Evolutionary conservation across 805 yeast genomes (phyloP), one percentile per base, ranked within the genome.

Genomic region (Cephaloascus fragrans): DNA sequence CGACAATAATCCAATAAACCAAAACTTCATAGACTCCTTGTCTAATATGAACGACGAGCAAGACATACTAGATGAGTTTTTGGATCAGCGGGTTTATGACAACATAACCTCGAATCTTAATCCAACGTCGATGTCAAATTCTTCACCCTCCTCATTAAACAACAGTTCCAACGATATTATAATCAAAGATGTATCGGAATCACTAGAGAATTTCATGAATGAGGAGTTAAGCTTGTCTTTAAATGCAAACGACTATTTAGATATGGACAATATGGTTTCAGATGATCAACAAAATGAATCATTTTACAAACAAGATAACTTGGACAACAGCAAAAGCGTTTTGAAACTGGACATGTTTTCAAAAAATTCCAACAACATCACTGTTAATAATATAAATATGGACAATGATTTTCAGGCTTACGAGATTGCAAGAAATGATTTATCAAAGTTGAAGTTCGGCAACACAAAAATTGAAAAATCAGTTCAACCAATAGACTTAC

Each of bases 1-100:
- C n/a, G n/a, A n/a, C n/a, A n/a, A n/a, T n/a, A n/a, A n/a, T n/a
- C n/a, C n/a, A n/a, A n/a, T 23, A 12, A 31, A 31, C 18, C 33
- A 31, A 31, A 9, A 31, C 8, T 31, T 8, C n/a, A 31, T 31
- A 6, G 33, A 31, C 18, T 9, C n/a, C 8, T 31, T 31, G n/a
- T 31, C 33, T 14, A 6, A 31, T 6, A 31, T 31, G 15, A 31
- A 46, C 18, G 62, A 61, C 15, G 67, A 65, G 29, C 69, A 64
- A 18, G 81, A 77, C 43, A 63, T 77, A 28, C 50, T 77, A 35
- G 80, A 74, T 47, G 83, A 77, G 49, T 73, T 74, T 40, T 56
- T 74, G 39, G 78, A 74, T 48, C 69, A 72, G 45, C 55, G 77
- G 39, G 69, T 73, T 8, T 73, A 69, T 43, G 76, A 71, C 32